phyloP scores from a whole-genome alignment of 495 filamentous ascomycete species.

The Annulohypoxylon moriforme region DNA sequence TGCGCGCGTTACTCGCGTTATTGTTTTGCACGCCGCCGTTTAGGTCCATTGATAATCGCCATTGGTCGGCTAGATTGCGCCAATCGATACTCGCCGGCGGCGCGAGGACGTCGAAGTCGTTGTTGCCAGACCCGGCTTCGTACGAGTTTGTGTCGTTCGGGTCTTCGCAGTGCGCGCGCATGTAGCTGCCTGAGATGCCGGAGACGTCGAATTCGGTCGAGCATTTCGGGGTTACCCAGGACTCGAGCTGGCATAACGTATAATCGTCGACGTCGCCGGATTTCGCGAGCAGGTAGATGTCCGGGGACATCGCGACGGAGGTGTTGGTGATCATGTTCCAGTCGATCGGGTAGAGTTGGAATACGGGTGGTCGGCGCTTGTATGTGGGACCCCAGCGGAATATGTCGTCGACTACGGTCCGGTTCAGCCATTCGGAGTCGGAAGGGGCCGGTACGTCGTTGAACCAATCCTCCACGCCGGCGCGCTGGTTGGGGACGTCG shows the following conservation, averaged over 20 bases:
- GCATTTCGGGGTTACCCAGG: slow-evolving; percentile 68
- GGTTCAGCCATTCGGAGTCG: slow-evolving; percentile 59
- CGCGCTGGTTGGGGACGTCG: slow-evolving; percentile 35
- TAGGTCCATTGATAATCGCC: slow-evolving; percentile 67
- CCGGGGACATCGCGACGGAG: slow-evolving; percentile 50
- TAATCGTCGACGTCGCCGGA: slow-evolving; percentile 56
- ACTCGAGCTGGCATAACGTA: slow-evolving; percentile 71
- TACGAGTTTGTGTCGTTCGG: slow-evolving; percentile 63
- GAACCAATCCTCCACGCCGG: slow-evolving; percentile 44
- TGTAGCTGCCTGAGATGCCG: slow-evolving; percentile 63
- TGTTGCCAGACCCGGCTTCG: slow-evolving; percentile 49
- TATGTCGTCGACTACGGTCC: slow-evolving; percentile 73
- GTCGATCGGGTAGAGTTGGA: slow-evolving; percentile 67
- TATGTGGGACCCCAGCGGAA: slow-evolving; percentile 70
- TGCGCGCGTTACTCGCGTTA: slow-evolving; percentile 70
- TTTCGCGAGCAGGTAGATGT: slow-evolving; percentile 74
- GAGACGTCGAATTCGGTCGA: slow-evolving; percentile 70
- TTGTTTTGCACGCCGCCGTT: slow-evolving; percentile 68
- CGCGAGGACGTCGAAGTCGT: slow-evolving; percentile 47
- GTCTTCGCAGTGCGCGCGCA: slow-evolving; percentile 70
- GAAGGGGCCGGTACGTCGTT: slow-evolving; percentile 45
- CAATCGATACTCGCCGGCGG: slow-evolving; percentile 60
- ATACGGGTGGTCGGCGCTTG: slow-evolving; percentile 67
- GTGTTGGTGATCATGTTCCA: slow-evolving; percentile 76
- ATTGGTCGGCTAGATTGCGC: slow-evolving; percentile 67